These are phyloP conservation scores for Apiospora malaysiana DNA, from an alignment of 2,329 filamentous ascomycete species.

Conservation along the genomic window DNA sequence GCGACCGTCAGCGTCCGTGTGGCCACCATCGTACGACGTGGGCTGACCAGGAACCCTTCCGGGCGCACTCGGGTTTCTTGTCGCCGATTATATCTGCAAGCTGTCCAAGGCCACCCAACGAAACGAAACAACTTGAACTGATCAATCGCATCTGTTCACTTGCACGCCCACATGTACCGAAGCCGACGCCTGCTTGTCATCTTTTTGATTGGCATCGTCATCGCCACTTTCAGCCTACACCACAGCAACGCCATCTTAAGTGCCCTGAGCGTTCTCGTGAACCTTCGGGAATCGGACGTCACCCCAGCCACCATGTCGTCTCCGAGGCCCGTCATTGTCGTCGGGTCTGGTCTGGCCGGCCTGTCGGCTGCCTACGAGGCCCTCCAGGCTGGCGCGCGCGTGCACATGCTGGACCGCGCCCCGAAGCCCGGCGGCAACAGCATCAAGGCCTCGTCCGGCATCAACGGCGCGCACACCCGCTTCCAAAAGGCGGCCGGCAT, in stretches of 20 bases:
- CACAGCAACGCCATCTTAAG: background rate
- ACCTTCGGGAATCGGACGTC: background rate
- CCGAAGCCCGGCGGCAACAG: conserved; percentile 67
- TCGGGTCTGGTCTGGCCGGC: conserved; percentile 70
- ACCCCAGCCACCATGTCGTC: background rate
- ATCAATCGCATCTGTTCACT: background rate
- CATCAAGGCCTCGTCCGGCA: conserved; percentile 71
- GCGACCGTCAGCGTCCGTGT: background rate
- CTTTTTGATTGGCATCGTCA: conserved; percentile 4
- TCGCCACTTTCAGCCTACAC: background rate
- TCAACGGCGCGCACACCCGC: conserved; percentile 65
- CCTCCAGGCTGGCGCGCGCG: conserved; percentile 55
- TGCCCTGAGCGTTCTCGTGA: background rate
- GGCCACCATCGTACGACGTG: conserved; percentile 13
- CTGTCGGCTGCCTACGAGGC: conserved; percentile 64
- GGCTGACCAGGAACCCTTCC: background rate
- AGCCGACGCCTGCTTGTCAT: conserved; percentile 2
- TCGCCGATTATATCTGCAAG: background rate
- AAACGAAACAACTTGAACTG: background rate
- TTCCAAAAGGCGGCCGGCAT: conserved; percentile 54
- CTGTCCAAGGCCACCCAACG: background rate
- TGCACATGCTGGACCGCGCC: conserved; percentile 64
- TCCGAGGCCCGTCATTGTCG: conserved; percentile 54
- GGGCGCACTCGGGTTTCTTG: background rate
- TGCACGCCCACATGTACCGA: background rate